phyloP scores from a whole-genome alignment of 1,284 basidiomycete species.

The Clitocybe nebularis region DNA sequence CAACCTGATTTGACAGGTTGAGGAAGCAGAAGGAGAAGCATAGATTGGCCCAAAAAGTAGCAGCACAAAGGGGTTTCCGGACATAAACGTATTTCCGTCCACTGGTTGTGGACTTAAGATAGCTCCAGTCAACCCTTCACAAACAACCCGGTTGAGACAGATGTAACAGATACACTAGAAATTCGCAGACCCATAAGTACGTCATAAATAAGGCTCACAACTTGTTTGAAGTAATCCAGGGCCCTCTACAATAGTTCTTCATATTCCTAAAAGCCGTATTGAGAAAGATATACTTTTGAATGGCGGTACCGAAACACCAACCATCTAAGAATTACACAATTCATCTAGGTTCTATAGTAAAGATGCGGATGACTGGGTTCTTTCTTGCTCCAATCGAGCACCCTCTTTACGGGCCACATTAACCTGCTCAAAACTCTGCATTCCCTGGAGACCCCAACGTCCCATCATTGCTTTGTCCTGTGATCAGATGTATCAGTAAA shows the following conservation, averaged over 20 bases:
- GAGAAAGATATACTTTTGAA: constrained; percentile 1
- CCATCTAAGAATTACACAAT: constrained; percentile 2
- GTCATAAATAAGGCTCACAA: constrained; percentile 4
- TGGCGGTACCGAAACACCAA: constrained; percentile 15
- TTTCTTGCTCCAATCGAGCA: constrained; percentile 13
- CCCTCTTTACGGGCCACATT: constrained; percentile 55
- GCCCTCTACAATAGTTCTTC: constrained; percentile 5
- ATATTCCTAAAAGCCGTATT: constrained; percentile 7
- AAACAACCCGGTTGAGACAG: not conserved
- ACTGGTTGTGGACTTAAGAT: not conserved
- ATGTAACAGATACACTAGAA: constrained; percentile 3
- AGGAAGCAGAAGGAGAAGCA: too few relatives aligned
- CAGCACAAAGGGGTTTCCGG: constrained; percentile 3
- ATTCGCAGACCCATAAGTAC: constrained; percentile 14
- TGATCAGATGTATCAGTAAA: too few relatives aligned
- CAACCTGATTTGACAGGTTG: constrained; percentile 11
- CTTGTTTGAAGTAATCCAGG: constrained; percentile 8
- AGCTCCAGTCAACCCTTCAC: too few relatives aligned
- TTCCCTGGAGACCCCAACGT: constrained; percentile 90
- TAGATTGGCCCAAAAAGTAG: too few relatives aligned
- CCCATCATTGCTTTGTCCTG: constrained; percentile 93
- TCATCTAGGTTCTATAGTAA: constrained; percentile 3
- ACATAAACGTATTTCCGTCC: constrained; percentile 8
- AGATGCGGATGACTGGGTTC: constrained; percentile 1
- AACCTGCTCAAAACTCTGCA: constrained; percentile 80